phyloP scores from a whole-genome alignment of 2,329 filamentous ascomycete genomes.

The Didymella exigua region DNA sequence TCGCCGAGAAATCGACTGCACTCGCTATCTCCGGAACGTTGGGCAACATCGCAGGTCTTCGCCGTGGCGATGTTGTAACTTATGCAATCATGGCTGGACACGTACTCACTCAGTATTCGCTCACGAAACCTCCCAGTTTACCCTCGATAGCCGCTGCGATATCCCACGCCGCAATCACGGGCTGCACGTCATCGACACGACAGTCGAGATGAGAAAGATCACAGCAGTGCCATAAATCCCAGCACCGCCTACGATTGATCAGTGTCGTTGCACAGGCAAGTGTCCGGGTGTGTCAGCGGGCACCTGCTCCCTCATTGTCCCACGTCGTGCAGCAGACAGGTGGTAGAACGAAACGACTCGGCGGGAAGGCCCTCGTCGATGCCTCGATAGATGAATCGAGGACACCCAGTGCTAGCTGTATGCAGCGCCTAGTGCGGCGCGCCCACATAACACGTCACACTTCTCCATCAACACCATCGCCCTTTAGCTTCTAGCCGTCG shows the following conservation, averaged over 20 bases:
- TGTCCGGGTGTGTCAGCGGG: constrained; percentile 21
- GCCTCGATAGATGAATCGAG: constrained; percentile 11
- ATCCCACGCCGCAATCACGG: constrained; percentile 23
- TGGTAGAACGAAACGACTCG: constrained; percentile 23
- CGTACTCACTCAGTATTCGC: constrained; percentile 40
- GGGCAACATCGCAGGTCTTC: constrained; percentile 10
- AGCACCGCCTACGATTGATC: constrained; percentile 15
- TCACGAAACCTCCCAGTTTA: constrained; percentile 11
- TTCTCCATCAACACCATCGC: constrained; percentile 32
- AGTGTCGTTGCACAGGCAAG: constrained; percentile 22
- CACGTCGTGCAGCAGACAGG: constrained; percentile 27
- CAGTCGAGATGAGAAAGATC: constrained; percentile 7
- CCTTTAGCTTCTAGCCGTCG: constrained; percentile 25
- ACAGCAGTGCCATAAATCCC: constrained; percentile 8
- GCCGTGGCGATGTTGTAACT: constrained; percentile 7
- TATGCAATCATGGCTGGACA: constrained; percentile 29
- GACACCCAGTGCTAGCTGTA: neutral
- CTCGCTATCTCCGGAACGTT: neutral
- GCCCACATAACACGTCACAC: constrained; percentile 37
- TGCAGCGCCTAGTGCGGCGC: constrained; percentile 18
- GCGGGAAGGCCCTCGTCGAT: constrained; percentile 30
- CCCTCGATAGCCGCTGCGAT: constrained; percentile 42
- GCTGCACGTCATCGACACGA: constrained; percentile 37
- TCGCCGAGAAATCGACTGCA: neutral
- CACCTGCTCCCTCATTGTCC: constrained; percentile 25